Conservation (phyloP, 2,329 filamentous ascomycete genomes). For the Colletotrichum sp. region DNA sequence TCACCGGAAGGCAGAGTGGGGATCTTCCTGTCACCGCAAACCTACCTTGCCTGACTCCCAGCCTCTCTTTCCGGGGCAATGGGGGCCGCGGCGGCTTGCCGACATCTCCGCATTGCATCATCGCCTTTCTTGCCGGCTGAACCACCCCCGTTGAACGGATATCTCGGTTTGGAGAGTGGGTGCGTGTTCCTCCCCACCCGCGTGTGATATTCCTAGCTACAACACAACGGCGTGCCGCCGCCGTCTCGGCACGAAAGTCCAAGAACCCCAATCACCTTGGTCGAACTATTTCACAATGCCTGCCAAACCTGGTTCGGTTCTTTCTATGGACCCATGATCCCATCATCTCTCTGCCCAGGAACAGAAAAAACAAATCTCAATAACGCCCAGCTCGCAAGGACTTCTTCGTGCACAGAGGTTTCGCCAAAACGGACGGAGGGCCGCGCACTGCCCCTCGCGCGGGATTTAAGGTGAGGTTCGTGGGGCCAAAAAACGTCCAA, state of each 20-base stretch:
- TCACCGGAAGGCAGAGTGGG: not conserved
- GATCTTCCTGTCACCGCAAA: not conserved
- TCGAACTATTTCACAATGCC: not conserved
- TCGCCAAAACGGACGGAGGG: not conserved
- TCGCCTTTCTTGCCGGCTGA: not conserved
- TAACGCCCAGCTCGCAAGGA: not conserved
- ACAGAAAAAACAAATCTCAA: not conserved
- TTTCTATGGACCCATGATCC: not conserved
- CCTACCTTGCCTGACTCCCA: not conserved
- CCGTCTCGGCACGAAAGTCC: not conserved
- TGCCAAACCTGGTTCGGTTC: not conserved
- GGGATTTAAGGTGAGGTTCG: not conserved
- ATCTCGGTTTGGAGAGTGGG: not conserved
- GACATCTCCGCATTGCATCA: constrained; percentile 18
- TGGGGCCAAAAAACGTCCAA: not conserved
- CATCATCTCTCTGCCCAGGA: not conserved
- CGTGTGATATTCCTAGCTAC: not conserved
- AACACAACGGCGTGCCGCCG: not conserved
- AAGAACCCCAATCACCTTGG: not conserved
- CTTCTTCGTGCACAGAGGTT: not conserved
- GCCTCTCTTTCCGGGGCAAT: constrained; percentile 7
- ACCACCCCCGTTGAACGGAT: not conserved
- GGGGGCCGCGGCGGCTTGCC: not conserved
- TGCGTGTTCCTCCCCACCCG: not conserved
- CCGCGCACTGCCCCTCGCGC: not conserved